Conservation (phyloP, 495 filamentous ascomycete species). For the Cercophora scortea region DNA sequence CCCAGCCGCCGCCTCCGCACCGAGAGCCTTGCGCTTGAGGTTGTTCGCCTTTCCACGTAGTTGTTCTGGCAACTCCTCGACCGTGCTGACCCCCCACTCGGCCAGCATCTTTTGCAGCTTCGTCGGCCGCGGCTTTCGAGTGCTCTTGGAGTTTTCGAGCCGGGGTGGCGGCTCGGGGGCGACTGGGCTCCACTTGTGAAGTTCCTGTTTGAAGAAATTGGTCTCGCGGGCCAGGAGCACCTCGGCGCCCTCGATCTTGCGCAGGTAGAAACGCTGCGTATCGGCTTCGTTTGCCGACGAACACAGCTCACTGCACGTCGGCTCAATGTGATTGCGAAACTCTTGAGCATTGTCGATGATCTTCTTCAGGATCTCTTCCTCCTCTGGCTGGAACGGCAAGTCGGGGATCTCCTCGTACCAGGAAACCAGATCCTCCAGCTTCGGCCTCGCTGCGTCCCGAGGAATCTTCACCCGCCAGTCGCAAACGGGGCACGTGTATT, state of each 20-base stretch:
- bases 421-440: constrained; percentile 80
- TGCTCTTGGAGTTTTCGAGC: constrained; percentile 78
- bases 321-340: constrained; percentile 76
- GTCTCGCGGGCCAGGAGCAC: constrained; percentile 88
- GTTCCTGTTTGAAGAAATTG: constrained; percentile 92
- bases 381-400: constrained; percentile 93
- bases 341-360: constrained; percentile 78
- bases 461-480: constrained; percentile 97
- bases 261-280: constrained; percentile 91
- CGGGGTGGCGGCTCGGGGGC: constrained; percentile 78
- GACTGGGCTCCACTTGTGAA: constrained; percentile 94
- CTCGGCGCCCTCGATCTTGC: constrained; percentile 97
- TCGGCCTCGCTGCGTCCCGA: constrained; percentile 93
- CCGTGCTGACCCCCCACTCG: constrained; percentile 74
- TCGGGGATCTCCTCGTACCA: constrained; percentile 80
- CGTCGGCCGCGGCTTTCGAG: constrained; percentile 93
- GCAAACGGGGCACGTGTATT: constrained; percentile 97
- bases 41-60: constrained; percentile 67
- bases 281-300: constrained; percentile 78
- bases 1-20: constrained; percentile 32
- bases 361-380: constrained; percentile 73
- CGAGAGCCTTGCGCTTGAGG: constrained; percentile 48
- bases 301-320: constrained; percentile 72
- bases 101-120: constrained; percentile 96
- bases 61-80: constrained; percentile 78